phyloP scores from a whole-genome alignment of 2,329 filamentous ascomycete genomes.

The Fusarium temperatum region DNA sequence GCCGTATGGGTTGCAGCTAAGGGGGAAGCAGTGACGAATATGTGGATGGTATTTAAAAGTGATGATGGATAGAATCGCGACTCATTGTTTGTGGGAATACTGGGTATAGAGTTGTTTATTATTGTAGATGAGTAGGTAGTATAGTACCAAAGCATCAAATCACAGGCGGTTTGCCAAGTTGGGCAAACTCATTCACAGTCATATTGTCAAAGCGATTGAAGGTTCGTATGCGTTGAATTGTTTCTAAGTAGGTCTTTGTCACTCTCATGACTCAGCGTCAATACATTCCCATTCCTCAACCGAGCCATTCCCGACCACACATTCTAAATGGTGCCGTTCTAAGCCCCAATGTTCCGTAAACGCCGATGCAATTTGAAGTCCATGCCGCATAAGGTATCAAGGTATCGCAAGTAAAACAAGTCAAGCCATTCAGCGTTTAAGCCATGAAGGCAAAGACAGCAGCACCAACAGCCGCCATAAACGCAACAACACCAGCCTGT shows the following conservation, averaged over 20 bases:
- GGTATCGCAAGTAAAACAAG: neutral
- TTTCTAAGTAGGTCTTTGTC: neutral
- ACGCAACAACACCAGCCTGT: conserved; percentile 27
- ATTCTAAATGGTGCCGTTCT: conserved; percentile 6
- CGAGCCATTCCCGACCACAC: conserved; percentile 11
- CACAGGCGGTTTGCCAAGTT: fast-evolving
- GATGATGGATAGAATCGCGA: neutral
- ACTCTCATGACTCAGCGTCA: conserved; percentile 7
- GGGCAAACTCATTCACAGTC: neutral
- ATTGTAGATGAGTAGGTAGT: conserved; percentile 2
- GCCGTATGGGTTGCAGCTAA: conserved; percentile 56
- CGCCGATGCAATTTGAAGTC: conserved; percentile 6
- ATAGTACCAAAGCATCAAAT: neutral
- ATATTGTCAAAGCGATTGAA: neutral
- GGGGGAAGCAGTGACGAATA: neutral
- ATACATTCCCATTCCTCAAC: neutral
- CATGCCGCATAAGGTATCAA: conserved; percentile 21
- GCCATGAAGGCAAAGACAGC: conserved; percentile 34
- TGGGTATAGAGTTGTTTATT: conserved; percentile 23
- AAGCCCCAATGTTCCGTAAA: conserved; percentile 15
- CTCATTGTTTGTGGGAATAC: neutral
- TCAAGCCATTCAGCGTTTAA: neutral
- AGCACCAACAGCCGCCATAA: conserved; percentile 36
- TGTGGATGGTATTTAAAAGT: no score
- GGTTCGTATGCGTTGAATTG: neutral